Percentiles rank a stretch among this genome's conserved stretches.
phyloP scores from a whole-genome alignment of 2,329 filamentous ascomycete genomes.

The Ophiobolus disseminans region DNA sequence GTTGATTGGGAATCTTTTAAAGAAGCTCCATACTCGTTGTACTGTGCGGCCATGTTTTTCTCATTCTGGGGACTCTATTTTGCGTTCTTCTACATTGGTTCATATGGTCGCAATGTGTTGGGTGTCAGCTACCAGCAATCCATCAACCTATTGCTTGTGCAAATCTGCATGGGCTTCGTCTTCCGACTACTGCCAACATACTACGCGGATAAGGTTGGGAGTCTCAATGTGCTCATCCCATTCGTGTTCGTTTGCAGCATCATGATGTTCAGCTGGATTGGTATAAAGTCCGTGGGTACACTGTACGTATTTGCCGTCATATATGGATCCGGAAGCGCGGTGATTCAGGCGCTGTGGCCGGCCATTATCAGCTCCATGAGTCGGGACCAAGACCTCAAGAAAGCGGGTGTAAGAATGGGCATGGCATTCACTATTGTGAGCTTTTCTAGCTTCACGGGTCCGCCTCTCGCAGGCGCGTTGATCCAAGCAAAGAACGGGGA shows the following conservation, averaged over 20 bases:
- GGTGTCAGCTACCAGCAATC: slow-evolving; percentile 58
- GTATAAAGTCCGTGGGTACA: slow-evolving; percentile 29
- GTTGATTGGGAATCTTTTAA: slow-evolving; percentile 53
- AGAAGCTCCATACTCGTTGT: slow-evolving; percentile 50
- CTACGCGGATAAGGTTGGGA: slow-evolving; percentile 47
- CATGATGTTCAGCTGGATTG: slow-evolving; percentile 50
- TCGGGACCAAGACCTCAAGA: slow-evolving; percentile 40
- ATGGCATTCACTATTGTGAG: slow-evolving; percentile 48
- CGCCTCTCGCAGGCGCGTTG: slow-evolving; percentile 45
- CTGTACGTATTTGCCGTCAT: slow-evolving; percentile 42
- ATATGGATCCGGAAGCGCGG: slow-evolving; percentile 38
- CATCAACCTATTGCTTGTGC: slow-evolving; percentile 63
- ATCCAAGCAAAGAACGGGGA: slow-evolving; percentile 36
- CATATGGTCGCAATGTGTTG: slow-evolving; percentile 53
- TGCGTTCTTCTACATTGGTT: slow-evolving; percentile 55
- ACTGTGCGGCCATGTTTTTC: slow-evolving; percentile 47
- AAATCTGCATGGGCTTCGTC: slow-evolving; percentile 57
- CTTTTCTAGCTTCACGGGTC: slow-evolving; percentile 45
- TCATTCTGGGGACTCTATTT: slow-evolving; percentile 51
- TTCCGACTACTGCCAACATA: slow-evolving; percentile 59
- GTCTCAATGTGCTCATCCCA: slow-evolving; percentile 58
- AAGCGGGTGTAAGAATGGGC: slow-evolving; percentile 44
- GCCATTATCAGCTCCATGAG: slow-evolving; percentile 41
- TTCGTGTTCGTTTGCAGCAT: slow-evolving; percentile 56
- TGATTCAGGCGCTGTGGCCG: slow-evolving; percentile 42